These are phyloP conservation scores for Mollisiaceae sp. DNA, from an alignment of 2,329 filamentous ascomycete species.

Conservation along the genomic window DNA sequence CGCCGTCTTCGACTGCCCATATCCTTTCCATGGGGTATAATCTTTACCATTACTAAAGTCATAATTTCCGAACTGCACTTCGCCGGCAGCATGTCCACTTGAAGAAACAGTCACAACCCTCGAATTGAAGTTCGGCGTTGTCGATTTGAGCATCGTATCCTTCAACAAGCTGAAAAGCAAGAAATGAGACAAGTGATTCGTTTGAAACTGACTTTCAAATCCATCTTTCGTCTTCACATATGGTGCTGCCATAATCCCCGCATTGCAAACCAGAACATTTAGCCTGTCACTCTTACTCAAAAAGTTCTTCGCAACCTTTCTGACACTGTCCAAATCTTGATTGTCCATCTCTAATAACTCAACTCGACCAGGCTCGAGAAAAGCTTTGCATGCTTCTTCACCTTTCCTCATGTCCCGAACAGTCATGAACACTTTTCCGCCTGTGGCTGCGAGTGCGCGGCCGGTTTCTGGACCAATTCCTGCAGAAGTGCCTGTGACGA, in stretches of 20 bases:
- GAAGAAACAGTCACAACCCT: conserved; percentile 55
- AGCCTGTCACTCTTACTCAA: conserved; percentile 39
- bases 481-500: conserved; percentile 46
- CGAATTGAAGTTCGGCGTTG: conserved; percentile 48
- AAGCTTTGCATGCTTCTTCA: conserved; percentile 38
- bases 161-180: conserved; percentile 57
- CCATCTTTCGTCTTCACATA: conserved; percentile 48
- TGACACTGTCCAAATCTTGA: conserved; percentile 43
- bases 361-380: conserved; percentile 46
- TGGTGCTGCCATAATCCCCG: conserved; percentile 34
- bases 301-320: conserved; percentile 40
- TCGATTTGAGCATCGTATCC: conserved; percentile 47
- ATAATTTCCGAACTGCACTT: conserved; percentile 48
- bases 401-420: conserved; percentile 45
- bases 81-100: conserved; percentile 47
- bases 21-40: conserved; percentile 47
- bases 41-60: conserved; percentile 37
- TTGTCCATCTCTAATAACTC: conserved; percentile 45
- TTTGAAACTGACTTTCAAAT: conserved; percentile 57
- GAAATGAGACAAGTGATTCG: conserved; percentile 60
- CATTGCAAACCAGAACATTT: conserved; percentile 42
- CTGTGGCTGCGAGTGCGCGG: conserved; percentile 44
- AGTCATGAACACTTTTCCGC: conserved; percentile 45
- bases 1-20: conserved; percentile 52
- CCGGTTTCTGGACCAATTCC: conserved; percentile 48